Evolutionary conservation across 139 green algal species (phyloP).

Genomic region (Chloropicon primus): DNA sequence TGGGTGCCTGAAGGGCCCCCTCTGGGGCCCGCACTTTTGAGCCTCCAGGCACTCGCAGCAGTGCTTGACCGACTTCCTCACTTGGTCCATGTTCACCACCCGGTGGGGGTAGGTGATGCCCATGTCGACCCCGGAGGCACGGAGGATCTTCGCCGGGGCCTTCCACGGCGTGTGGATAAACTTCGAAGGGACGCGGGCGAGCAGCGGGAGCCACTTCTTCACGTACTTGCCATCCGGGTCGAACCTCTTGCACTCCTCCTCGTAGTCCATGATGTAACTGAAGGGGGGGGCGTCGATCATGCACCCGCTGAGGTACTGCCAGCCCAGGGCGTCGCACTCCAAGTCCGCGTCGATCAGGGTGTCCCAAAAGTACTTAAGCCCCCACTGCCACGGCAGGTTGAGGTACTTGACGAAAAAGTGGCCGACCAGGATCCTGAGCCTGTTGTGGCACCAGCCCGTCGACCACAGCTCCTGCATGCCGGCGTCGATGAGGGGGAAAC

Average conservation of each 20-base stretch:
- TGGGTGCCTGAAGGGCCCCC: background rate
- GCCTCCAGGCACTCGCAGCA: background rate
- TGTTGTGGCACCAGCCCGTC: slow-evolving; percentile 76
- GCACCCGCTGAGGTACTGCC: slow-evolving; percentile 60
- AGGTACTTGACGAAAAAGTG: slow-evolving; percentile 82
- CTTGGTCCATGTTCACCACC: slow-evolving; percentile 32
- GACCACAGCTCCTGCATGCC: slow-evolving; percentile 77
- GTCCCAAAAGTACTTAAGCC: slow-evolving; percentile 92
- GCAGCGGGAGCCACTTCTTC: slow-evolving; percentile 70
- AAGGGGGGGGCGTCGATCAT: slow-evolving; percentile 69
- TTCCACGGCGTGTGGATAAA: slow-evolving; percentile 48
- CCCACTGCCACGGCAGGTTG: slow-evolving; percentile 85
- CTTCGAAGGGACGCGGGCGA: slow-evolving; percentile 51
- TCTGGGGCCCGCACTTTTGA: background rate
- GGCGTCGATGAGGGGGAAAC: slow-evolving; percentile 75
- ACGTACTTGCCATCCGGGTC: slow-evolving; percentile 82
- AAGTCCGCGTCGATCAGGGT: slow-evolving; percentile 77
- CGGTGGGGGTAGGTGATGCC: slow-evolving; percentile 53
- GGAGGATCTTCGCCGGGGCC: slow-evolving; percentile 25
- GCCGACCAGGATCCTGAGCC: slow-evolving; percentile 52
- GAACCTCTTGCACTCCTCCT: slow-evolving; percentile 34
- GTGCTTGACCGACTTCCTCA: background rate
- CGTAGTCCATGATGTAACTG: slow-evolving; percentile 59
- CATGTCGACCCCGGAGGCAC: slow-evolving; percentile 45
- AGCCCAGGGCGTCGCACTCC: slow-evolving; percentile 74